phyloP scores from a whole-genome alignment of 768 basidiomycete species.

The Wakefieldia striispora region DNA sequence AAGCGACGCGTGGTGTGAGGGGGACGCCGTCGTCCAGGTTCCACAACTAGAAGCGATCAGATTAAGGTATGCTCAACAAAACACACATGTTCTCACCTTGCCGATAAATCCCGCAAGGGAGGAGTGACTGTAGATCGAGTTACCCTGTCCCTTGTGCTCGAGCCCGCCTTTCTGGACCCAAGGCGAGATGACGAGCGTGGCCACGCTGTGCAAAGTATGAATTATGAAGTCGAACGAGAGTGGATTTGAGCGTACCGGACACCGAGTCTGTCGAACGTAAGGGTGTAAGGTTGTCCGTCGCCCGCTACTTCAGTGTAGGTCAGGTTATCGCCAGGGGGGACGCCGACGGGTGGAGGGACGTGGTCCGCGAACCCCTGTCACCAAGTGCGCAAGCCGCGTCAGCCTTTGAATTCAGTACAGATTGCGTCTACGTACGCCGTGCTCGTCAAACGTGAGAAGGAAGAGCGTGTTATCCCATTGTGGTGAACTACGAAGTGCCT shows the following conservation, averaged over 20 bases:
- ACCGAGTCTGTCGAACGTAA: slow-evolving; percentile 24
- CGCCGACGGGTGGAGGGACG: slow-evolving; percentile 19
- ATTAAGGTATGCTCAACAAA: not conserved
- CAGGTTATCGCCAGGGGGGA: slow-evolving; percentile 22
- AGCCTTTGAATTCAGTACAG: not conserved
- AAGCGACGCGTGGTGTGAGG: slow-evolving; percentile 20
- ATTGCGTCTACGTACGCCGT: slow-evolving; percentile 15
- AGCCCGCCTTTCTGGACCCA: slow-evolving; percentile 24
- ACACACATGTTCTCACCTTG: slow-evolving; percentile 9
- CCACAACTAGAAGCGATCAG: slow-evolving; percentile 14
- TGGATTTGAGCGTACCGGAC: slow-evolving; percentile 13
- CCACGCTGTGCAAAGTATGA: slow-evolving; percentile 8
- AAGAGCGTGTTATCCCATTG: slow-evolving; percentile 22
- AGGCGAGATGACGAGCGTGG: slow-evolving; percentile 22
- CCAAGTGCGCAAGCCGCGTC: not conserved
- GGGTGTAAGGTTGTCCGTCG: slow-evolving; percentile 20
- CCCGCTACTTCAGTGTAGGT: slow-evolving; percentile 22
- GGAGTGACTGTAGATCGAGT: slow-evolving; percentile 21
- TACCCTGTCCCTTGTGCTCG: slow-evolving; percentile 6
- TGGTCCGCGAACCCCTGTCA: slow-evolving; percentile 25
- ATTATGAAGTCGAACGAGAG: not conserved
- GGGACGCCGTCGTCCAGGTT: slow-evolving; percentile 22
- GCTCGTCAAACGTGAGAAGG: slow-evolving; percentile 27
- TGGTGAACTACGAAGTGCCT: slow-evolving; percentile 23
- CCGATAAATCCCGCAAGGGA: slow-evolving; percentile 20